A percentile compares a stretch with the other conserved stretches of the same genome.
Evolutionary conservation across 805 yeast genomes (phyloP).

Genomic region (Starmera dryadoides): DNA sequence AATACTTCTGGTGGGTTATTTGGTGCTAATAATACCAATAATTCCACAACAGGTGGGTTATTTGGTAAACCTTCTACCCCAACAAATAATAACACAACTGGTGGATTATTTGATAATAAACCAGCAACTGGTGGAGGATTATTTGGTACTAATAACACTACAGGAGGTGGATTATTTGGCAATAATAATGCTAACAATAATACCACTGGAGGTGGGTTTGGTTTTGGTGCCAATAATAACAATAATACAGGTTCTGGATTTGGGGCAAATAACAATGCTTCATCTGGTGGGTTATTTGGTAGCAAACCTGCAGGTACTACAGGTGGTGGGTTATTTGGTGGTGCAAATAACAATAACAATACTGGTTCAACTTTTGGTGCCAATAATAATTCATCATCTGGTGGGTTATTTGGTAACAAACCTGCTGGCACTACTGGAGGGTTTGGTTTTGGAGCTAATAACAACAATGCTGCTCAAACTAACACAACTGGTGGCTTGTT

Average conservation of each 20-base stretch:
- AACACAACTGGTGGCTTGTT: constrained; percentile 28
- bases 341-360: constrained; percentile 14
- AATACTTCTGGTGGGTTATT: constrained; percentile 18
- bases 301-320: constrained; percentile 17
- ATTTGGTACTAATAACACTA: constrained; percentile 31
- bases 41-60: constrained; percentile 12
- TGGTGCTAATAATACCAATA: constrained; percentile 11
- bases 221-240: too few species aligned
- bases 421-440: not conserved
- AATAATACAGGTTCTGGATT: constrained; percentile 31
- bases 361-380: constrained; percentile 23
- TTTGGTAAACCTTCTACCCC: constrained; percentile 17
- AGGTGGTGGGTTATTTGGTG: constrained; percentile 31
- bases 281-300: constrained; percentile 28
- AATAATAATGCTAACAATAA: constrained; percentile 14
- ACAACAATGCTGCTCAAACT: constrained; percentile 14
- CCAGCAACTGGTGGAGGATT: constrained; percentile 27
- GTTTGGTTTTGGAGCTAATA: constrained; percentile 2
- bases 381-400: constrained; percentile 19
- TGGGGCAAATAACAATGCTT: constrained; percentile 21
- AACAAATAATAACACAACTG: constrained; percentile 9
- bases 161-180: constrained; percentile 23
- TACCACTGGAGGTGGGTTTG: constrained; percentile 21
- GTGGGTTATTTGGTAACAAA: constrained; percentile 30
- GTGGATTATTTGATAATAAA: too few species aligned